Evolutionary conservation across 108 stramenopile species (phyloP), one percentile per base, ranked within the genome.

Genomic region (Cyclotella cryptica): DNA sequence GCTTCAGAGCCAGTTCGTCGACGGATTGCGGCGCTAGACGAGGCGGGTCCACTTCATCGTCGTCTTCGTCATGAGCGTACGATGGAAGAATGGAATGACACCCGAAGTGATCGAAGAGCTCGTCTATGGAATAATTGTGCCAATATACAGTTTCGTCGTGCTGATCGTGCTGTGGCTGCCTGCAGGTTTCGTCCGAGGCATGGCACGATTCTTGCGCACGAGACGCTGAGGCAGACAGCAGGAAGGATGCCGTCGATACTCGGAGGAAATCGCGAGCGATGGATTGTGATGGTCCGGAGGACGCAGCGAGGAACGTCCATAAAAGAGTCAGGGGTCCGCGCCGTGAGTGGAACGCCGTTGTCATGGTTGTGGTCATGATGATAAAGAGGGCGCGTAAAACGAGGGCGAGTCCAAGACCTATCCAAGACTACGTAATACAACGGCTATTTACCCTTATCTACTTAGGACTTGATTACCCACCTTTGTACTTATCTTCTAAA

Each of bases 71-170:
- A 26, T n/a, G 0, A 4, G 3, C 39, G 60, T 40, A 41, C 3
- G 22, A 1, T 13, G 39, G 39, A 15, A 62, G 10, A 30, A 62
- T 12, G 60, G 60, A 62, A 13, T 35, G 35, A 30, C 60, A 62
- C 29, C 15, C 14, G 30, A 41, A 62, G 60, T 9, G 35, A 14
- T 40, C 12, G 35, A 62, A 62, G 60, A 62, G 19, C 3, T 62
- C 60, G 35, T 62, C 60, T 15, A 62, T 62, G n/a, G 60, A 35
- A 30, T 41, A 62, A 9, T 35, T 3, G 30, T 62, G 60, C 60
- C 60, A 62, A 30, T 35, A 39, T 9, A 3, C 18, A 18, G 30
- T 35, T 40, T 62, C 29, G 3, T 62, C 35, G n/a, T 62, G 35
- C 35, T 13, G 30, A 21, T 51, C 19, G 49, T 17, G 49, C 8